Evolutionary conservation across 2,329 filamentous ascomycete genomes (phyloP).

Genomic region (Colletotrichum theobromicola): DNA sequence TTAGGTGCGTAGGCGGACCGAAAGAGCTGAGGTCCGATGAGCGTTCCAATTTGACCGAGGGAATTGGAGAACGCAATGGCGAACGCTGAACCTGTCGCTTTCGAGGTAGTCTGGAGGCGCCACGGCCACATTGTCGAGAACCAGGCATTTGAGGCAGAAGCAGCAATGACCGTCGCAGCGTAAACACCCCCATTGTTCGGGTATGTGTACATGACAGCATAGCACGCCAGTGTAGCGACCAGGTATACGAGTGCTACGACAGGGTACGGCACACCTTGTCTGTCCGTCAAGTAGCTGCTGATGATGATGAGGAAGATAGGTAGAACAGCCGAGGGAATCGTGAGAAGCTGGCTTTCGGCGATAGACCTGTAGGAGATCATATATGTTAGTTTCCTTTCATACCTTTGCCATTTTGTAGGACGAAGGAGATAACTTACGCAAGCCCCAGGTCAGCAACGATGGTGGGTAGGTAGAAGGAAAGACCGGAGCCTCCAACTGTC

Average conservation of each 20-base stretch:
- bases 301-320: background rate
- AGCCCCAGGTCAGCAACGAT: slow-evolving; percentile 32
- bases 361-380: background rate
- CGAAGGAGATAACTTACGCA: slow-evolving; percentile 25
- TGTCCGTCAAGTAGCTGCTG: background rate
- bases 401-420: background rate
- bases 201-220: slow-evolving; percentile 48
- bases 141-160: slow-evolving; percentile 45
- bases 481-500: slow-evolving; percentile 48
- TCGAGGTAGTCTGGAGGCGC: slow-evolving; percentile 50
- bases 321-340: background rate
- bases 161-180: slow-evolving; percentile 49
- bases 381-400: background rate
- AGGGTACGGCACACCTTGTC: background rate
- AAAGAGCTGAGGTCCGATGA: slow-evolving; percentile 45
- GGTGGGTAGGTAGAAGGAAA: background rate
- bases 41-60: slow-evolving; percentile 53
- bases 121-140: slow-evolving; percentile 58
- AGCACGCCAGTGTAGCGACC: slow-evolving; percentile 21
- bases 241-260: background rate
- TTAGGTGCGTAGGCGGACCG: background rate
- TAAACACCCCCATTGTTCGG: slow-evolving; percentile 51
- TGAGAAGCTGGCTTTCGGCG: background rate
- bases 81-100: slow-evolving; percentile 54
- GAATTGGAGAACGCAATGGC: slow-evolving; percentile 54